Percentiles rank a stretch among this genome's conserved stretches.
Evolutionary conservation across 139 green algal species (phyloP).

Genomic region (Microglena sp.): DNA sequence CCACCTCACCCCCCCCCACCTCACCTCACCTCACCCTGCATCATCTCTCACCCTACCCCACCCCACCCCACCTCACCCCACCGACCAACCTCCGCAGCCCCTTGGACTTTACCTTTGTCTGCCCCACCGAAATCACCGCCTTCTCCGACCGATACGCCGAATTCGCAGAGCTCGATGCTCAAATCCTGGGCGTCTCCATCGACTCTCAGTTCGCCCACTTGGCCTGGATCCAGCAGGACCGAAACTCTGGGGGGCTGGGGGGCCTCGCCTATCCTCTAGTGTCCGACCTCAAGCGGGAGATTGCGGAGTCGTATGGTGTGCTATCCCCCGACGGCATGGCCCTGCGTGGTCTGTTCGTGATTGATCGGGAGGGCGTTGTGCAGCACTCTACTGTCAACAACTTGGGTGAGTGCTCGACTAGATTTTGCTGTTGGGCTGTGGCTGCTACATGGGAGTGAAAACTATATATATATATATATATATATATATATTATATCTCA

Average conservation of each 20-base stretch:
- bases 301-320: conserved; percentile 43
- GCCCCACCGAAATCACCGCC: conserved; percentile 85
- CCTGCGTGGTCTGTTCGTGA: conserved; percentile 85
- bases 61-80: background rate
- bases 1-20: no score
- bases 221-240: conserved; percentile 93
- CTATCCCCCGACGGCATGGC: conserved; percentile 73
- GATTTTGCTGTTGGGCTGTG: no score
- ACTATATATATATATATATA: no score
- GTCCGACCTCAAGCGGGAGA: conserved; percentile 84
- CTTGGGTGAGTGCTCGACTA: no score
- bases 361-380: conserved; percentile 83
- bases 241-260: conserved; percentile 80
- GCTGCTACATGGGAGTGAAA: no score
- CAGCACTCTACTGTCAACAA: conserved; percentile 96
- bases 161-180: conserved; percentile 47
- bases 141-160: conserved; percentile 88
- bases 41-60: background rate
- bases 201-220: conserved; percentile 96
- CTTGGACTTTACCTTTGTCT: conserved; percentile 9
- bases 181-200: conserved; percentile 70
- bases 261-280: conserved; percentile 96
- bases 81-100: background rate
- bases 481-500: no score
- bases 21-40: background rate